phyloP scores from a whole-genome alignment of 441 rosid species.

The Populus hybrid region DNA sequence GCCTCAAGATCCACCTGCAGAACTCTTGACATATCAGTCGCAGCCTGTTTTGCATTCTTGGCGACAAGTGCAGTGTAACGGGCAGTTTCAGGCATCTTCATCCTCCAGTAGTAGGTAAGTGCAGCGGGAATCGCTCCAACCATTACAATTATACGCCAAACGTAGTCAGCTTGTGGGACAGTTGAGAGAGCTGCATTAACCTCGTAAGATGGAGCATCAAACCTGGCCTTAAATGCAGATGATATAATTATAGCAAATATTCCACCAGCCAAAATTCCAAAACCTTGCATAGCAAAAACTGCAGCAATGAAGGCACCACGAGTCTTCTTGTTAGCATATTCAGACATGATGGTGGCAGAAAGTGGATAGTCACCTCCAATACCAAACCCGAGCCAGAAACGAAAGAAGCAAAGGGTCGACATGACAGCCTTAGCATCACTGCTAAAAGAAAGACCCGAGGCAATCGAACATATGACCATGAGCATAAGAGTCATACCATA shows the following conservation, averaged over 20 bases:
- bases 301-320: constrained; percentile 90
- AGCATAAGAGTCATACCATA: constrained; percentile 68
- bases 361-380: constrained; percentile 73
- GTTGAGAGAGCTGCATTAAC: constrained; percentile 53
- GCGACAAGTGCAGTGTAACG: constrained; percentile 90
- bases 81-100: constrained; percentile 91
- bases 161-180: constrained; percentile 61
- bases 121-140: constrained; percentile 77
- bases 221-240: constrained; percentile 39
- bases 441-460: constrained; percentile 63
- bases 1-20: constrained; percentile 62
- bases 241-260: constrained; percentile 55
- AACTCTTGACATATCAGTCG: constrained; percentile 78
- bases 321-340: constrained; percentile 74
- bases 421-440: constrained; percentile 42
- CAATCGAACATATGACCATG: constrained; percentile 59
- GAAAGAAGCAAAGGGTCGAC: constrained; percentile 61
- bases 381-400: constrained; percentile 79
- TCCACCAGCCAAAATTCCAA: constrained; percentile 81
- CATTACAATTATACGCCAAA: constrained; percentile 75
- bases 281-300: constrained; percentile 91
- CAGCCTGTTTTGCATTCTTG: constrained; percentile 64
- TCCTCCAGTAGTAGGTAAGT: constrained; percentile 71
- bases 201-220: constrained; percentile 50
- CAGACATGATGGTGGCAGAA: constrained; percentile 74